Percentiles rank a stretch among this genome's conserved stretches.
phyloP scores from a whole-genome alignment of 2,329 filamentous ascomycete species.

The Metarhizium brunneum region DNA sequence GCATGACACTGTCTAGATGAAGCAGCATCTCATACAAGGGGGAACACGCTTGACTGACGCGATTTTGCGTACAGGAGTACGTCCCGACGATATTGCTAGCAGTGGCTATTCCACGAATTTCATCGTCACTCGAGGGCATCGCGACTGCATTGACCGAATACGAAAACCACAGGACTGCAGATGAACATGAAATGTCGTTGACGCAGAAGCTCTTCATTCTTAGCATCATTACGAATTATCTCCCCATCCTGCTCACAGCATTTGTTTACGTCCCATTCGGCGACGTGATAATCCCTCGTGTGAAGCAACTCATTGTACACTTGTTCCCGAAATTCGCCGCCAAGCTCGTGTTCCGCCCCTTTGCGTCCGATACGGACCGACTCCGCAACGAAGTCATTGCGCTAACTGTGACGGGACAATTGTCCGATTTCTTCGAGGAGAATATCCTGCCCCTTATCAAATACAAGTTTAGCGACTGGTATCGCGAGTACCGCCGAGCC shows the following conservation, averaged over 20 bases:
- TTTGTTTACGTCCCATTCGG: conserved; percentile 75
- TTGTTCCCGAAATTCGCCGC: conserved; percentile 33
- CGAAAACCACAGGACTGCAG: conserved; percentile 67
- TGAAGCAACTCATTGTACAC: conserved; percentile 49
- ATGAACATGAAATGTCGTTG: conserved; percentile 58
- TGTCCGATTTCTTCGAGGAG: conserved; percentile 64
- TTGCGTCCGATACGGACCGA: conserved; percentile 55
- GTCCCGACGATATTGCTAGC: conserved; percentile 64
- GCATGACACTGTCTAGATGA: conserved; percentile 10
- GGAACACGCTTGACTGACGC: background rate
- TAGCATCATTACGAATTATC: conserved; percentile 73
- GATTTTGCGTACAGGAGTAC: conserved; percentile 45
- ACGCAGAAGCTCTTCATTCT: conserved; percentile 69
- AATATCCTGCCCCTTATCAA: conserved; percentile 61
- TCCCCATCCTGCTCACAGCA: conserved; percentile 66
- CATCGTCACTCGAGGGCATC: conserved; percentile 49
- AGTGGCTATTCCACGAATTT: conserved; percentile 55
- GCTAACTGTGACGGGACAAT: conserved; percentile 62
- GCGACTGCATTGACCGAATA: conserved; percentile 57
- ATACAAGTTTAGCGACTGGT: conserved; percentile 43
- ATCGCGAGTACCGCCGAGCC: conserved; percentile 25
- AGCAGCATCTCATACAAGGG: too few species aligned
- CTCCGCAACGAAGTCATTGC: conserved; percentile 67
- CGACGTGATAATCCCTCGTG: conserved; percentile 54
- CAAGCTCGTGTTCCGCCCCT: conserved; percentile 45